These are phyloP conservation scores for Dacryopinax primogenitus DNA, from an alignment of 768 basidiomycete genomes.

Conservation along the genomic window DNA sequence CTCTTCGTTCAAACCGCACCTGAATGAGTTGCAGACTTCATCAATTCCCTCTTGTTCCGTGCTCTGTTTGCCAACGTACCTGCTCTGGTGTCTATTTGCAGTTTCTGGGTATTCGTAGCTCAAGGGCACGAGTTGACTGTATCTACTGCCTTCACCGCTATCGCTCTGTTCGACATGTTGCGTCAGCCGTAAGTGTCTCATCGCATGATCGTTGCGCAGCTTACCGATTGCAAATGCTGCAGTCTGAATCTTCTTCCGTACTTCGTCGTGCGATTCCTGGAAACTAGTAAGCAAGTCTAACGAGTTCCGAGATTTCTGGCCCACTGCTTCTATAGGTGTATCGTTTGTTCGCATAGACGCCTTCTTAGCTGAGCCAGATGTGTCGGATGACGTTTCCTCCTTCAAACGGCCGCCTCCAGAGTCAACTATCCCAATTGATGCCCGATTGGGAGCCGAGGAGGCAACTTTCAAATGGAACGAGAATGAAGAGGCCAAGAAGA, in stretches of 20 bases:
- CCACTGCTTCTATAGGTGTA: slow-evolving; percentile 29
- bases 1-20: background rate
- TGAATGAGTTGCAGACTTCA: slow-evolving; percentile 36
- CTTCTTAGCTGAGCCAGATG: slow-evolving; percentile 60
- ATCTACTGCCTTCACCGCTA: slow-evolving; percentile 74
- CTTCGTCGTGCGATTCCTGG: background rate
- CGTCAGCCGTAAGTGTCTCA: slow-evolving; percentile 25
- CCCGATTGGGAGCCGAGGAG: slow-evolving; percentile 44
- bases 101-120: slow-evolving; percentile 61
- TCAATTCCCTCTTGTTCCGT: slow-evolving; percentile 61
- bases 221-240: background rate
- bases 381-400: slow-evolving; percentile 55
- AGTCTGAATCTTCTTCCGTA: background rate
- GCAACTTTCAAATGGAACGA: slow-evolving; percentile 54
- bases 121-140: slow-evolving; percentile 65
- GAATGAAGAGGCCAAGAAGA: slow-evolving; percentile 29
- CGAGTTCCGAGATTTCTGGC: background rate
- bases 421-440: slow-evolving; percentile 25
- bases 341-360: slow-evolving; percentile 54
- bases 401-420: slow-evolving; percentile 34
- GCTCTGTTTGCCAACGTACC: slow-evolving; percentile 65
- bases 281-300: background rate
- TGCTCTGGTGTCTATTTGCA: slow-evolving; percentile 63
- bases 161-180: slow-evolving; percentile 78
- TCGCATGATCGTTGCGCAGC: background rate